phyloP scores from a whole-genome alignment of 78 protist species.

The Dictyostelium brefeldianum region DNA sequence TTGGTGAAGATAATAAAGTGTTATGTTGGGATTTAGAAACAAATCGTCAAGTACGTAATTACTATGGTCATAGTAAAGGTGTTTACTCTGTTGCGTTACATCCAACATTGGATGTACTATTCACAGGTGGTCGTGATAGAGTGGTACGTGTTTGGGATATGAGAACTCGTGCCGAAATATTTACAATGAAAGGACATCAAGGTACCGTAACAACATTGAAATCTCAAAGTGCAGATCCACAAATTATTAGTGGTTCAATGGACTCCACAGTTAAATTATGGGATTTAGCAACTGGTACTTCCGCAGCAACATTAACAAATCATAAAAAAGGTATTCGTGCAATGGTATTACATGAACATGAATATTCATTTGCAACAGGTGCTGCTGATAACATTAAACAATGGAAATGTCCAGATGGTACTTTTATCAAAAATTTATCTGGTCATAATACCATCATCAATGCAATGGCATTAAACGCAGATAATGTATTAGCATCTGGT shows the following conservation, averaged over 20 bases:
- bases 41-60: constrained; percentile 92
- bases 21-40: constrained; percentile 98
- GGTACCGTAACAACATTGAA: constrained; percentile 84
- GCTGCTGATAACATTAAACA: constrained; percentile 97
- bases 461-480: constrained; percentile 91
- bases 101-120: constrained; percentile 98
- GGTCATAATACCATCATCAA: constrained; percentile 95
- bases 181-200: constrained; percentile 91
- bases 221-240: constrained; percentile 91
- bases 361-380: constrained; percentile 95
- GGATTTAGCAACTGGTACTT: constrained; percentile 94
- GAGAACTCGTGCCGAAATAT: constrained; percentile 90
- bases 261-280: constrained; percentile 97
- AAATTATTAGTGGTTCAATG: constrained; percentile 79
- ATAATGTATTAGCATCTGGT: constrained; percentile 91
- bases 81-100: constrained; percentile 96
- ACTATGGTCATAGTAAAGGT: constrained; percentile 97
- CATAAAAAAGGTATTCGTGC: constrained; percentile 98
- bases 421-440: constrained; percentile 93
- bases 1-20: constrained; percentile 98
- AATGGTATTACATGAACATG: constrained; percentile 91
- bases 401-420: constrained; percentile 97
- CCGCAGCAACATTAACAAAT: constrained; percentile 92
- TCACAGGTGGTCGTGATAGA: constrained; percentile 98
- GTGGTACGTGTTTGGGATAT: constrained; percentile 97